Conservation (phyloP, 2,329 filamentous ascomycete species). For the Aspergillus aculeatus region DNA sequence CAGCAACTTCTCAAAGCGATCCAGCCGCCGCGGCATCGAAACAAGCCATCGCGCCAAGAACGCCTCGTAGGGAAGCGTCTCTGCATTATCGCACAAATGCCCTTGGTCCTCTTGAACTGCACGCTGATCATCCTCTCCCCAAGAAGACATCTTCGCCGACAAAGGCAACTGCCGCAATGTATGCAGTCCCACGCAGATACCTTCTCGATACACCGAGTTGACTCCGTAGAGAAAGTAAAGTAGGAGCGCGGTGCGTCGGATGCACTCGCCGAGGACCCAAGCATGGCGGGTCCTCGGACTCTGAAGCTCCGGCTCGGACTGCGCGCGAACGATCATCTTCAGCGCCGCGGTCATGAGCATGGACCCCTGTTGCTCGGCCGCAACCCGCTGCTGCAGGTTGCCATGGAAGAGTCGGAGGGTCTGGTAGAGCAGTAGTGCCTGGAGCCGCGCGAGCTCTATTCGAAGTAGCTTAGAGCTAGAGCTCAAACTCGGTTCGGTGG, state of each 20-base stretch:
- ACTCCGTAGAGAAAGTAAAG: conserved; percentile 5
- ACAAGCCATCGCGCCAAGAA: conserved; percentile 5
- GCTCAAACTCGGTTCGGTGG: not conserved
- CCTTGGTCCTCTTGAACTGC: not conserved
- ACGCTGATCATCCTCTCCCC: not conserved
- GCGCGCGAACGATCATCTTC: not conserved
- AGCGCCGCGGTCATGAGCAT: not conserved
- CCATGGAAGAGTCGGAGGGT: conserved; percentile 5
- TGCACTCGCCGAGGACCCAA: conserved; percentile 3
- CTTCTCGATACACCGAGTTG: conserved; percentile 1
- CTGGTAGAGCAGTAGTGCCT: conserved; percentile 4
- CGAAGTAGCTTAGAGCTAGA: not conserved
- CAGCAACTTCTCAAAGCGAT: conserved; percentile 6
- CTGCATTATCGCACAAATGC: not conserved
- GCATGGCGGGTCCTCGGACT: not conserved
- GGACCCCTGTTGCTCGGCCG: conserved; percentile 1
- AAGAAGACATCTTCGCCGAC: not conserved
- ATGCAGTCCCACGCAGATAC: conserved; percentile 3
- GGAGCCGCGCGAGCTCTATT: not conserved
- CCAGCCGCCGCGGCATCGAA: conserved; percentile 2
- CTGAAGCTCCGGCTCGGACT: not conserved
- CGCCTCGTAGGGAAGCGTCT: not conserved
- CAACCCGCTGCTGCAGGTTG: not conserved
- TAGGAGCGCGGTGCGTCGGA: not conserved
- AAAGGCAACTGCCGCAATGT: conserved; percentile 3